phyloP scores from a whole-genome alignment of 2,329 filamentous ascomycete species.

The Alternaria longipes region DNA sequence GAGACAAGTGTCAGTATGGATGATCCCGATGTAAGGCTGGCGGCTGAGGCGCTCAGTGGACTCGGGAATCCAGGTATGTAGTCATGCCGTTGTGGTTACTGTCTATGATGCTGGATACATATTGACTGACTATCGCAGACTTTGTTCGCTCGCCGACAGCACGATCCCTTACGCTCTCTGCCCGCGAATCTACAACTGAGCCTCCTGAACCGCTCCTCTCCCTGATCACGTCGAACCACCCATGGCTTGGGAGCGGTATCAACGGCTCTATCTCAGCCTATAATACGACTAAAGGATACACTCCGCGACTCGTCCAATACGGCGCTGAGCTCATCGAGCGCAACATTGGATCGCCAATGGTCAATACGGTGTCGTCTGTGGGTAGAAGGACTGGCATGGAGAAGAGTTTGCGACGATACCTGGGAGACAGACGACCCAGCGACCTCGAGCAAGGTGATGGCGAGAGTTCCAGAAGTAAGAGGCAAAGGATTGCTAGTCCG shows the following conservation, averaged over 20 bases:
- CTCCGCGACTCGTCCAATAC: conserved; percentile 84
- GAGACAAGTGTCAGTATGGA: conserved; percentile 59
- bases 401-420: conserved; percentile 83
- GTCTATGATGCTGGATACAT: conserved; percentile 10
- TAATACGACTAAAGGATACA: conserved; percentile 87
- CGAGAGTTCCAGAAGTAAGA: conserved; percentile 48
- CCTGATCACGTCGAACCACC: conserved; percentile 87
- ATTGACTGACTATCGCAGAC: conserved; percentile 45
- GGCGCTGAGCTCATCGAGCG: conserved; percentile 91
- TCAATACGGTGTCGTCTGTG: conserved; percentile 85
- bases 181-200: conserved; percentile 57
- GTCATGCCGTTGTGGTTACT: conserved; percentile 8
- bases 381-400: conserved; percentile 88
- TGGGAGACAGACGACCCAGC: conserved; percentile 64
- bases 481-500: conserved; percentile 56
- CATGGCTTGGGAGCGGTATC: conserved; percentile 84
- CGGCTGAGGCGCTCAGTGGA: conserved; percentile 61
- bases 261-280: conserved; percentile 87
- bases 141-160: conserved; percentile 54
- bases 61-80: conserved; percentile 60
- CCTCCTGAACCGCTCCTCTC: conserved; percentile 80
- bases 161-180: conserved; percentile 42
- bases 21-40: conserved; percentile 59
- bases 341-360: conserved; percentile 81
- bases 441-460: conserved; percentile 58